These are phyloP conservation scores for Albugo laibachii DNA, from an alignment of 352 stramenopile genomes.

Conservation along the genomic window DNA sequence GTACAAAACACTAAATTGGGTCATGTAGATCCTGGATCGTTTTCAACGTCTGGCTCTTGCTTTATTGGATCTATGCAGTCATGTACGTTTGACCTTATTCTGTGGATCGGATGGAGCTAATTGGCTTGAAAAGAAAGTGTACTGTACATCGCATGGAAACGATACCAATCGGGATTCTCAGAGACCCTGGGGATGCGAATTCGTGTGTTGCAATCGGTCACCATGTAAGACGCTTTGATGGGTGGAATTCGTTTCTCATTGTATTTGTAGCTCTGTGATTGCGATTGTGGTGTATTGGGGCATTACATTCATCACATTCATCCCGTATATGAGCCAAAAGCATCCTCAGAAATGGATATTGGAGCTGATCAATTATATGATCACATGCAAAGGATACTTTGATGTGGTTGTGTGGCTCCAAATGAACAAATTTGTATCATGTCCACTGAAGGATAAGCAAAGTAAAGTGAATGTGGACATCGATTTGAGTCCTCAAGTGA, in stretches of 20 bases:
- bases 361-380: slow-evolving; percentile 81
- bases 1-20: background rate
- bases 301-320: slow-evolving; percentile 68
- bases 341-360: slow-evolving; percentile 25
- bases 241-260: slow-evolving; percentile 64
- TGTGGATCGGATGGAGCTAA: background rate
- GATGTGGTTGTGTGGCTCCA: slow-evolving; percentile 80
- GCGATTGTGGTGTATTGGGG: slow-evolving; percentile 84
- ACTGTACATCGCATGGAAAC: slow-evolving; percentile 70
- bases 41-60: slow-evolving; percentile 76
- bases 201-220: slow-evolving; percentile 72
- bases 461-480: slow-evolving; percentile 63
- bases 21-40: slow-evolving; percentile 36
- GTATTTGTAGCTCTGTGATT: slow-evolving; percentile 73
- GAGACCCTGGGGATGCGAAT: slow-evolving; percentile 73
- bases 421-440: slow-evolving; percentile 26
- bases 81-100: slow-evolving; percentile 14
- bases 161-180: slow-evolving; percentile 54
- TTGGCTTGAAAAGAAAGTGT: slow-evolving; percentile 15
- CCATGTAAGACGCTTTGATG: slow-evolving; percentile 76
- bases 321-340: slow-evolving; percentile 46
- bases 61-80: slow-evolving; percentile 73
- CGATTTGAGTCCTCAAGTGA: slow-evolving; percentile 70
- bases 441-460: background rate
- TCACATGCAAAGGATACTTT: slow-evolving; percentile 81